Evolutionary conservation across 1,284 basidiomycete genomes (phyloP).

Genomic region (Abortiporus biennis): DNA sequence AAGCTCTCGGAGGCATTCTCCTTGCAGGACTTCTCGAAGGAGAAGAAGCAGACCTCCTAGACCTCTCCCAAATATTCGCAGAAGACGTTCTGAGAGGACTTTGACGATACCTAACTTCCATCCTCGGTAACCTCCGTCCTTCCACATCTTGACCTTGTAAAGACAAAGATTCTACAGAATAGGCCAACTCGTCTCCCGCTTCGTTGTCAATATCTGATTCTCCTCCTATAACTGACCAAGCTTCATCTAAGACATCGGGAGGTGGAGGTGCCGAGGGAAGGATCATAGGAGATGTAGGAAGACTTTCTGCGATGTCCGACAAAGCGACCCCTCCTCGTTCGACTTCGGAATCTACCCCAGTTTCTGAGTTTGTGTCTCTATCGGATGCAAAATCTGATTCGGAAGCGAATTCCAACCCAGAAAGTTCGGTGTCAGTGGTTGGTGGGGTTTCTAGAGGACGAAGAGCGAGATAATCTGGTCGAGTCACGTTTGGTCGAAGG

Average conservation of each 20-base stretch:
- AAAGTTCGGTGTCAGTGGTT: constrained; percentile 46
- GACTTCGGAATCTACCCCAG: constrained; percentile 38
- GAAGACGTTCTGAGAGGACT: constrained; percentile 18
- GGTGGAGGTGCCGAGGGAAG: background rate
- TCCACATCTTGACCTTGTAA: constrained; percentile 12
- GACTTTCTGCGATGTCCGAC: constrained; percentile 10
- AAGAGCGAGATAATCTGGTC: constrained; percentile 42
- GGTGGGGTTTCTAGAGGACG: constrained; percentile 62
- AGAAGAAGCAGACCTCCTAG: constrained; percentile 26
- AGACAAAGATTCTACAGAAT: constrained; percentile 14
- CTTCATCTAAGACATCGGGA: constrained; percentile 14
- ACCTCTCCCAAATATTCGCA: constrained; percentile 21
- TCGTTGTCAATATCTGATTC: constrained; percentile 23
- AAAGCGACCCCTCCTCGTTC: constrained; percentile 15
- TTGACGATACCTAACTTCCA: constrained; percentile 19
- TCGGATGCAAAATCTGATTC: constrained; percentile 50
- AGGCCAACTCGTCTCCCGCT: constrained; percentile 20
- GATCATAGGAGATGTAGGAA: constrained; percentile 14
- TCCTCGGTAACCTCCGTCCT: constrained; percentile 14
- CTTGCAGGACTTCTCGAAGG: constrained; percentile 37
- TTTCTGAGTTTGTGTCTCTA: constrained; percentile 23
- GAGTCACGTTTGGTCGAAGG: constrained; percentile 66
- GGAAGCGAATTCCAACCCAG: constrained; percentile 28
- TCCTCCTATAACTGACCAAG: constrained; percentile 21
- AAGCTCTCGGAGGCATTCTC: constrained; percentile 18